Evolutionary conservation across 129 eudicot genomes (phyloP).

Genomic region (Pulicaria dysenterica): DNA sequence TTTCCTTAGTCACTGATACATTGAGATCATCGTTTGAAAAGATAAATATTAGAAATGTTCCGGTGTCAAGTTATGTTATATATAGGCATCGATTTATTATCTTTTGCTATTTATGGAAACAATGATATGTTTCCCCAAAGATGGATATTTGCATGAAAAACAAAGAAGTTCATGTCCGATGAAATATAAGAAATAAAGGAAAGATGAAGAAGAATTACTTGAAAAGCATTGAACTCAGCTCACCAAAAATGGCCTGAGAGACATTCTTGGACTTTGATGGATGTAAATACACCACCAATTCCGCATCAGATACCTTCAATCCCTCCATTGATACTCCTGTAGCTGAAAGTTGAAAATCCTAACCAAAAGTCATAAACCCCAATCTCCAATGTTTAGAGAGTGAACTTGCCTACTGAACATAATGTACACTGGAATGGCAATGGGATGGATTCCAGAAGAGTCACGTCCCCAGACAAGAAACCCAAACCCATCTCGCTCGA

Average conservation of each 20-base stretch:
- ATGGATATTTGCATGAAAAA: neutral
- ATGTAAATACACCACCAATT: conserved; percentile 65
- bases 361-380: conserved; percentile 2
- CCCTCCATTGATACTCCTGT: conserved; percentile 63
- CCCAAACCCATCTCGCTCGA: too few species aligned
- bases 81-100: too few species aligned
- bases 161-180: neutral
- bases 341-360: conserved; percentile 1
- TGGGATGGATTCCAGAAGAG: too few species aligned
- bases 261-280: conserved; percentile 71
- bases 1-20: too few species aligned
- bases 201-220: conserved; percentile 45
- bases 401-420: too few species aligned
- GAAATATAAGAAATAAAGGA: neutral
- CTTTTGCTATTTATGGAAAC: neutral
- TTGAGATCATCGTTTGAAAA: too few species aligned
- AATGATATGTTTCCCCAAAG: neutral
- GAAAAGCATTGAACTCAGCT: conserved; percentile 80
- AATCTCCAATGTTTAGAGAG: neutral
- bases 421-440: too few species aligned
- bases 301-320: conserved; percentile 59
- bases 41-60: neutral
- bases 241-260: conserved; percentile 52
- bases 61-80: neutral
- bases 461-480: too few species aligned